These are phyloP conservation scores for Heritiera fomes DNA, from an alignment of 345 rosid species.

Conservation along the genomic window DNA sequence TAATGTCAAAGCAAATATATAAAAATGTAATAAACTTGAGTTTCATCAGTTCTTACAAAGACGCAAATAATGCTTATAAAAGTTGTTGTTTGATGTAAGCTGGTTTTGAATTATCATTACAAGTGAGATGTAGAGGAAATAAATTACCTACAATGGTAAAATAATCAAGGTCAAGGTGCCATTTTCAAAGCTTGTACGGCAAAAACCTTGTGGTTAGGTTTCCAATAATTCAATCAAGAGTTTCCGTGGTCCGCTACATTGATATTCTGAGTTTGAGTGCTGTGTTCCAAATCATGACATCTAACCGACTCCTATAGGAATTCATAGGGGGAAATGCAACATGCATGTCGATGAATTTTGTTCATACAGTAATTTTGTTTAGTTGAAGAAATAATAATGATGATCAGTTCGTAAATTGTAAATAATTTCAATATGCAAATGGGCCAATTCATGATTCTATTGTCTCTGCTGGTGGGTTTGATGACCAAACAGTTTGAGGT, in stretches of 20 bases:
- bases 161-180: neutral
- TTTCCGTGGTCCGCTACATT: neutral
- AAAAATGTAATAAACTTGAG: no score
- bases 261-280: neutral
- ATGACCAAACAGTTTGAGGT: neutral
- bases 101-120: neutral
- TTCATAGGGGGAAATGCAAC: no score
- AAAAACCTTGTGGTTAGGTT: neutral
- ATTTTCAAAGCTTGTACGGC: slow-evolving; percentile 2
- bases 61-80: neutral
- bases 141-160: neutral
- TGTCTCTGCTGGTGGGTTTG: neutral
- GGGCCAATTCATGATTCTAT: neutral
- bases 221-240: neutral
- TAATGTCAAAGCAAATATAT: neutral
- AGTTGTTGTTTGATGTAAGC: neutral
- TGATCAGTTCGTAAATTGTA: no score
- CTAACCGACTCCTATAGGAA: neutral
- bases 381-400: no score
- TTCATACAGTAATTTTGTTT: no score
- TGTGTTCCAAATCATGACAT: neutral
- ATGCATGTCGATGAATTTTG: no score
- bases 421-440: neutral
- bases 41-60: neutral
- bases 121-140: neutral